Evolutionary conservation across 2,329 filamentous ascomycete genomes (phyloP).

Genomic region (Mycosphaerelloides madeirae): DNA sequence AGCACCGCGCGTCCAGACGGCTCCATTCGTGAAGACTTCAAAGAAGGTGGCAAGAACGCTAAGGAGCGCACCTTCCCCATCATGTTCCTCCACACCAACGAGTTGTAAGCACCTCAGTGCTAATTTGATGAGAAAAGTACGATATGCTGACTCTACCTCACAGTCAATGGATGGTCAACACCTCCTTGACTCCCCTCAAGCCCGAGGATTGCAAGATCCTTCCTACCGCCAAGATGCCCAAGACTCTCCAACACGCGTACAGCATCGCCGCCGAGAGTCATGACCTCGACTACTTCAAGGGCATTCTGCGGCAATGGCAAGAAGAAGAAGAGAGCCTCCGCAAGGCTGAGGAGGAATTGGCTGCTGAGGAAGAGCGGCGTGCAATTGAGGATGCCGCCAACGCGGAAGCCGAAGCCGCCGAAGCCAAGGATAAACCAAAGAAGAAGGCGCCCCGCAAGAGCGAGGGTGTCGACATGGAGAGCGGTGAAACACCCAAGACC

Average conservation of each 20-base stretch:
- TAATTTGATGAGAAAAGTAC: not conserved
- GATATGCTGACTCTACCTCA: slow-evolving; percentile 2
- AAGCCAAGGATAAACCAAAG: slow-evolving; percentile 48
- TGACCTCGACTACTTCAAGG: slow-evolving; percentile 77
- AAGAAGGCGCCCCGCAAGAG: slow-evolving; percentile 33
- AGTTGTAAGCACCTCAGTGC: slow-evolving; percentile 73
- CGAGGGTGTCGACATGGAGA: slow-evolving; percentile 48
- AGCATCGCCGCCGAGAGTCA: slow-evolving; percentile 73
- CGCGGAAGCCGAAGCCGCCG: slow-evolving; percentile 44
- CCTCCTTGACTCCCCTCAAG: slow-evolving; percentile 71
- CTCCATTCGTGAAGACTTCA: slow-evolving; percentile 79
- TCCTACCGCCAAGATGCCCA: slow-evolving; percentile 72
- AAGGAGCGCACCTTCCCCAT: slow-evolving; percentile 85
- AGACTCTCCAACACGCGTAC: slow-evolving; percentile 74
- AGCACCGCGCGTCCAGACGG: slow-evolving; percentile 78
- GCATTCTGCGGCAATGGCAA: slow-evolving; percentile 60
- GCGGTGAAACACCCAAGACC: slow-evolving; percentile 57
- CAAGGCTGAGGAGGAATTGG: slow-evolving; percentile 34
- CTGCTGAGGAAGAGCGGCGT: slow-evolving; percentile 36
- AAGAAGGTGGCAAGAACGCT: slow-evolving; percentile 79
- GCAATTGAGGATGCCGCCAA: slow-evolving; percentile 42
- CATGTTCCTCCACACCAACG: slow-evolving; percentile 92
- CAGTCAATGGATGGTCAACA: slow-evolving; percentile 90
- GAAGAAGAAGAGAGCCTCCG: slow-evolving; percentile 42
- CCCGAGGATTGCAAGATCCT: slow-evolving; percentile 62